Evolutionary conservation across 257 asterid genomes (phyloP).

Genomic region (Misopates orontium): DNA sequence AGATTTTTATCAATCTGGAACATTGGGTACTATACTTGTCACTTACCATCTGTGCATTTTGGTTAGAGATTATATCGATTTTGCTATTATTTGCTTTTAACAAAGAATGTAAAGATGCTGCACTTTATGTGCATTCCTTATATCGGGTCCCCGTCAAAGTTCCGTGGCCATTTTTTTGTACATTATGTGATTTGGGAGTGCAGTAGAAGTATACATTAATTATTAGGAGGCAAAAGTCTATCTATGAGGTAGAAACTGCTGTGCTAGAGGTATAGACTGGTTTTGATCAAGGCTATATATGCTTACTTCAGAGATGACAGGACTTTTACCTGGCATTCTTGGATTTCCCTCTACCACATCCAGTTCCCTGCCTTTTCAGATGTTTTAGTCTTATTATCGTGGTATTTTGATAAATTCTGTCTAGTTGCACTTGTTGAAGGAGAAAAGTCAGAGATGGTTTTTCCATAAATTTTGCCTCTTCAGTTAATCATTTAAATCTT

Average conservation of each 20-base stretch:
- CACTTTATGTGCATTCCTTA: background rate
- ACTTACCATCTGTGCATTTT: constrained; percentile 12
- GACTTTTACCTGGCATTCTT: background rate
- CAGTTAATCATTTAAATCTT: background rate
- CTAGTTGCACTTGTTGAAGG: background rate
- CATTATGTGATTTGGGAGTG: background rate
- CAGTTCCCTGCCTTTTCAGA: background rate
- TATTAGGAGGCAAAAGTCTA: background rate
- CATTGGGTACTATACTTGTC: constrained; percentile 49
- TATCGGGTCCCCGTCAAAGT: background rate
- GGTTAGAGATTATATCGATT: background rate
- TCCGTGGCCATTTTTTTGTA: constrained; percentile 1
- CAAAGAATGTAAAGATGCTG: background rate
- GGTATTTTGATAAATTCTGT: background rate
- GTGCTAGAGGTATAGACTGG: background rate
- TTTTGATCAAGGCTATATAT: background rate
- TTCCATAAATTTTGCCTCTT: background rate
- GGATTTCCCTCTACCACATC: background rate
- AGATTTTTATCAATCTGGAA: constrained; percentile 48
- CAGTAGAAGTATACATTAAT: background rate
- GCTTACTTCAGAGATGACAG: background rate
- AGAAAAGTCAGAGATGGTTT: too few relatives aligned
- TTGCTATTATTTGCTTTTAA: background rate
- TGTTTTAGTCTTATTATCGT: background rate
- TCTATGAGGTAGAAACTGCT: background rate